Conservation (phyloP, 2,329 filamentous ascomycete genomes). For the Alternaria brassicae region DNA sequence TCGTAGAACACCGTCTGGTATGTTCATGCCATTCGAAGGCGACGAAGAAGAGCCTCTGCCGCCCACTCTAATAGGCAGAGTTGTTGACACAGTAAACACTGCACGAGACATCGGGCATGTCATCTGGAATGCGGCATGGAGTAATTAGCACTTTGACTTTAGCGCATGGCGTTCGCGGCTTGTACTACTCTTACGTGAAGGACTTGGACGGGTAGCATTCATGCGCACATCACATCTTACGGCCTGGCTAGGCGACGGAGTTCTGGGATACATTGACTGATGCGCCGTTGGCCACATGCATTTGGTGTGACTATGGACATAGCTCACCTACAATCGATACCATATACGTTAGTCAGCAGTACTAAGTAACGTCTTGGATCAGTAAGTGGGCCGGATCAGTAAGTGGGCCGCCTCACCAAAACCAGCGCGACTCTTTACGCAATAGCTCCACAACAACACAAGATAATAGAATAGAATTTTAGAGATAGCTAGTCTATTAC, state of each 20-base stretch:
- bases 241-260: conserved; percentile 28
- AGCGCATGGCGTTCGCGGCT: conserved; percentile 34
- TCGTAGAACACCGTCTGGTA: conserved; percentile 81
- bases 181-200: conserved; percentile 29
- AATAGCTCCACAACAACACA: too few species aligned
- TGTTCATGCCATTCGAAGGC: conserved; percentile 89
- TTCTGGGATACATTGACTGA: conserved; percentile 21
- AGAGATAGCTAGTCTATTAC: too few species aligned
- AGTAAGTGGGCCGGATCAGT: too few species aligned
- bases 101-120: conserved; percentile 70
- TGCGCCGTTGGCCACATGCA: conserved; percentile 25
- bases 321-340: conserved; percentile 24
- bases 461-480: too few species aligned
- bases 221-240: conserved; percentile 17
- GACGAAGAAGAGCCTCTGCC: conserved; percentile 66
- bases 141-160: conserved; percentile 48
- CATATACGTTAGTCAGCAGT: conserved; percentile 22
- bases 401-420: too few species aligned
- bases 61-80: conserved; percentile 74
- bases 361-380: too few species aligned
- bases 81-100: conserved; percentile 78
- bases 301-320: conserved; percentile 23
- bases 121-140: conserved; percentile 72
- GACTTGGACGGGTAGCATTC: conserved; percentile 26
- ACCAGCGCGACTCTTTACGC: too few species aligned